phyloP scores from a whole-genome alignment of 192 early-diverging fungal species.

The Spizellomyces sp. region DNA sequence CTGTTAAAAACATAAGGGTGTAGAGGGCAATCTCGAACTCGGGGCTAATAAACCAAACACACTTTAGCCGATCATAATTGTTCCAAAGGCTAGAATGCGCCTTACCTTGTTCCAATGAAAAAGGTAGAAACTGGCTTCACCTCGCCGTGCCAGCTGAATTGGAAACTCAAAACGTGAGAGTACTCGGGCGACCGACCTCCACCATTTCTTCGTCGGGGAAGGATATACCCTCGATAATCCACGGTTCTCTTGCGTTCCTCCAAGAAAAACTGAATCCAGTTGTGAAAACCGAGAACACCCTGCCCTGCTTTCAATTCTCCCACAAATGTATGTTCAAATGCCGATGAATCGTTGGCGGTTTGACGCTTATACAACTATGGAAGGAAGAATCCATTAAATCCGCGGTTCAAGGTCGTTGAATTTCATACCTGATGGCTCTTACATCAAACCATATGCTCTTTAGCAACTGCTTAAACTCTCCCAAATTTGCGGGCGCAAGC shows the following conservation, averaged over 20 bases:
- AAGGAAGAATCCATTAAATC: neutral
- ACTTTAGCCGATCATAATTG: neutral
- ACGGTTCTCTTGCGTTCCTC: conserved; percentile 36
- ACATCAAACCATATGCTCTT: conserved; percentile 37
- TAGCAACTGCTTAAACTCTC: conserved; percentile 23
- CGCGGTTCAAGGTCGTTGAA: too few relatives aligned
- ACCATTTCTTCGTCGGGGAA: conserved; percentile 13
- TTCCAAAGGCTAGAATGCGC: neutral
- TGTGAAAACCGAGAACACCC: conserved; percentile 42
- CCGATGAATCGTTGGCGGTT: conserved; percentile 32
- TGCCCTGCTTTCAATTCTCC: conserved; percentile 32
- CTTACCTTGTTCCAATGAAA: conserved; percentile 36
- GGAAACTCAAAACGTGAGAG: conserved; percentile 34
- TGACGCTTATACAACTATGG: conserved; percentile 32
- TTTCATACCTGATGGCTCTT: neutral
- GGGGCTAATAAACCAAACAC: conserved; percentile 12
- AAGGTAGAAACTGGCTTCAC: conserved; percentile 43
- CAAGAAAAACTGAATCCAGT: conserved; percentile 41
- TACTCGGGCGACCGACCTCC: conserved; percentile 14
- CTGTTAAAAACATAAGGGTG: conserved; percentile 36
- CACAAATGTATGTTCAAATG: conserved; percentile 45
- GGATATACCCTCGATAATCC: conserved; percentile 41
- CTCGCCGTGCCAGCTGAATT: conserved; percentile 40
- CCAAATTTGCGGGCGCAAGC: conserved; percentile 9
- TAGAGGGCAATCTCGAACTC: conserved; percentile 48